Conservation (phyloP, 805 yeast species). For the Candida maesae region DNA sequence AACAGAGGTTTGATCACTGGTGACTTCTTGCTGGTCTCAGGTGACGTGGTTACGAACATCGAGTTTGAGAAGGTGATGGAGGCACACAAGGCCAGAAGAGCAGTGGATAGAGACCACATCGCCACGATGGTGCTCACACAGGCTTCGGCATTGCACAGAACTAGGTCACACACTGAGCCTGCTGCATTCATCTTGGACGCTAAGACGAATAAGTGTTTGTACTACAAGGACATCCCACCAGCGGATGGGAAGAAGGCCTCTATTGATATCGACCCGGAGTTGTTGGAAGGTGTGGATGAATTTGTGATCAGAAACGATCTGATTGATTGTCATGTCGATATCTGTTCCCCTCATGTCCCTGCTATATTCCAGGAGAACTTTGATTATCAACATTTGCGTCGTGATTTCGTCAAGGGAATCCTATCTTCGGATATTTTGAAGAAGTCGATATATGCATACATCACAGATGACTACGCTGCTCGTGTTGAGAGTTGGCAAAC, state of each 20-base stretch:
- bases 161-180: constrained; percentile 76
- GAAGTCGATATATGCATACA: constrained; percentile 85
- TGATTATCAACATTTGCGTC: constrained; percentile 83
- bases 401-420: constrained; percentile 88
- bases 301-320: constrained; percentile 84
- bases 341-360: constrained; percentile 92
- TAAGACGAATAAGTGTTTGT: constrained; percentile 69
- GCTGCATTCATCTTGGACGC: constrained; percentile 82
- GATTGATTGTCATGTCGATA: constrained; percentile 94
- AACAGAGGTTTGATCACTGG: constrained; percentile 84
- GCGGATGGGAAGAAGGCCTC: constrained; percentile 40
- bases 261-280: constrained; percentile 76
- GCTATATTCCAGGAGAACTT: constrained; percentile 95
- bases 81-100: constrained; percentile 67
- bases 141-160: constrained; percentile 79
- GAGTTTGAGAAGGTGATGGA: constrained; percentile 71
- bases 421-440: constrained; percentile 85
- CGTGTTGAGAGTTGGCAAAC: constrained; percentile 96
- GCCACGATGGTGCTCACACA: constrained; percentile 90
- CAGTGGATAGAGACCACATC: constrained; percentile 82
- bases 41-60: constrained; percentile 93
- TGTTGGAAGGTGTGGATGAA: constrained; percentile 69
- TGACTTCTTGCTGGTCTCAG: constrained; percentile 85
- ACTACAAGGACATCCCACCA: constrained; percentile 74
- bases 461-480: constrained; percentile 78